Base-by-base conservation (phyloP, 75 land plant genomes). In the Ceratopteris richardii region DNA sequence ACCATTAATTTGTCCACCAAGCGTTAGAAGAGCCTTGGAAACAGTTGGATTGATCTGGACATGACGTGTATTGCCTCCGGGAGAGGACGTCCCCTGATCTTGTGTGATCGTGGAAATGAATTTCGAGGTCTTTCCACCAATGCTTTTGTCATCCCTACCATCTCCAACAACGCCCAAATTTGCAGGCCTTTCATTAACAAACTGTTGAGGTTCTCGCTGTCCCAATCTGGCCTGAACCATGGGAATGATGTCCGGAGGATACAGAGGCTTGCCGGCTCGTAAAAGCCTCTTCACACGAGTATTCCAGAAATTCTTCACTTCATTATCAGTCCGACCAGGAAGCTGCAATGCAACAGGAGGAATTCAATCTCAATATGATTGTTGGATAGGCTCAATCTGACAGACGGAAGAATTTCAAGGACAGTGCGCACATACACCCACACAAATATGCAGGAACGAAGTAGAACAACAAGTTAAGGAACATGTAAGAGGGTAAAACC, bases 301-400 rank as follows among this genome's bases (percentile, higher is more conserved):
- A 61, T 90, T 90, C 96, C 96, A 90, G 57, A 78, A 90, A 43
- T 90, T 90, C 72, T 90, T 90, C 55, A 90, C 87, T 66, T 90
- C 96, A 57, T 90, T 90, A 65, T 90, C 96, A 11, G 96, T 90
- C 1, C 96, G 84, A 9, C 96, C 96, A 39, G 92, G 91, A 46
- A 90, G 73, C 96, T 90, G 76, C 58, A 57, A 44, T 41, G 73
- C 26, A 9, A 39, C 16, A 2, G 54, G 54, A 18, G 17, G 14
- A 36, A 52, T 7, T 44, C 9, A 9, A 40, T 14, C 9, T 9
- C 9, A 9, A 40, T 9, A 40, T 9, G 14, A 9, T 40, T 9
- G 12, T 40, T 40, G 9, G 42, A 9, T 40, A 40, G 14, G 42
- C 9, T 9, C 9, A 40, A 14, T 40, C 14, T 9, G 42, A 40